These are phyloP conservation scores for Trichoderma sp. DNA, from an alignment of 2,329 filamentous ascomycete genomes.

Conservation along the genomic window DNA sequence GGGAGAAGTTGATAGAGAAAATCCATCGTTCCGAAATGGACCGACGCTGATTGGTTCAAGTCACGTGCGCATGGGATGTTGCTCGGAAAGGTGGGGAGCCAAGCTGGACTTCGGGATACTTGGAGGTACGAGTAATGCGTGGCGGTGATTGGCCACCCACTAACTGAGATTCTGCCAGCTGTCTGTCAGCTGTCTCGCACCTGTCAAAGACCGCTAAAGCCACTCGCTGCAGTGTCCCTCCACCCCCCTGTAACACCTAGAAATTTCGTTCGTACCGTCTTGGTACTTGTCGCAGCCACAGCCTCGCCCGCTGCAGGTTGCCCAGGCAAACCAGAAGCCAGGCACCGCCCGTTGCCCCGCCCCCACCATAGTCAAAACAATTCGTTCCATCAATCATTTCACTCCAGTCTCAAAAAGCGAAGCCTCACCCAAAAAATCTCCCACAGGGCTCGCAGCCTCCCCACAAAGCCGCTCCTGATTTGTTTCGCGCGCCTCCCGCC, in stretches of 20 bases:
- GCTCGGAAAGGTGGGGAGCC: slow-evolving; percentile 9
- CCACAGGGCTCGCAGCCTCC: slow-evolving; percentile 16
- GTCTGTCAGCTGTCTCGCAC: not conserved
- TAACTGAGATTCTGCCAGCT: not conserved
- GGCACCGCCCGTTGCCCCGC: slow-evolving; percentile 28
- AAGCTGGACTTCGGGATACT: not conserved
- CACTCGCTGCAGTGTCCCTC: not conserved
- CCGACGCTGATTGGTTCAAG: slow-evolving; percentile 41
- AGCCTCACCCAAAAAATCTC: slow-evolving; percentile 12
- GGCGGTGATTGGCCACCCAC: not conserved
- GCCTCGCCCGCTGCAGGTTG: slow-evolving; percentile 22
- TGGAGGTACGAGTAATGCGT: not conserved
- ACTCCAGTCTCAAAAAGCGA: not conserved
- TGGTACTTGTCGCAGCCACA: not conserved
- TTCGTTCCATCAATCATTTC: slow-evolving; percentile 8
- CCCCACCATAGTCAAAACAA: slow-evolving; percentile 29
- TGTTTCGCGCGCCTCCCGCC: not conserved
- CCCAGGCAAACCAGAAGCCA: slow-evolving; percentile 21
- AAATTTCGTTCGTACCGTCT: not conserved
- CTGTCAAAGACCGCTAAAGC: not conserved
- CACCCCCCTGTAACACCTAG: not conserved
- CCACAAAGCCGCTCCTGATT: slow-evolving; percentile 11
- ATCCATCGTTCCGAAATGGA: slow-evolving; percentile 45
- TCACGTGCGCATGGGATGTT: slow-evolving; percentile 35
- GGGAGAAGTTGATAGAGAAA: slow-evolving; percentile 42